Conservation (phyloP, 2,329 filamentous ascomycete species). For the Metarhizium anisopliae region DNA sequence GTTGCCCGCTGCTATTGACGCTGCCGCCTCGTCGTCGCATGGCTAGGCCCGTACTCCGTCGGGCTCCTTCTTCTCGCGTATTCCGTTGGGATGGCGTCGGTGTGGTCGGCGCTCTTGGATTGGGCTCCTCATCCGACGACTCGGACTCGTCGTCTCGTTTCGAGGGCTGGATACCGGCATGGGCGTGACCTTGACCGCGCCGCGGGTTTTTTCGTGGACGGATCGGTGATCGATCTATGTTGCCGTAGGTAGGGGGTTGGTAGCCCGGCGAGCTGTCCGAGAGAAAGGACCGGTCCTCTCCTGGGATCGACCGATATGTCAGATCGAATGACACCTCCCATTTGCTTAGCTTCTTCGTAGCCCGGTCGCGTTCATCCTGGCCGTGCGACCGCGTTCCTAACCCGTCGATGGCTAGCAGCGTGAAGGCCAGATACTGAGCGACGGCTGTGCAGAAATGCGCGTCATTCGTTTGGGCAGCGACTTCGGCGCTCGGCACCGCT, state of each 20-base stretch:
- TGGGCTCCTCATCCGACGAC: not conserved
- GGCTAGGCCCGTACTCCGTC: conserved; percentile 8
- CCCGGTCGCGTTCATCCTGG: not conserved
- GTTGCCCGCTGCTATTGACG: conserved; percentile 4
- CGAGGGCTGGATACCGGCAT: not conserved
- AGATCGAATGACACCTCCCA: conserved; percentile 17
- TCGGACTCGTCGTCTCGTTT: not conserved
- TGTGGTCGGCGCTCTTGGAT: not conserved
- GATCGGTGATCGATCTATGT: conserved; percentile 11
- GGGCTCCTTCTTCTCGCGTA: conserved; percentile 1
- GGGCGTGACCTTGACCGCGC: not conserved
- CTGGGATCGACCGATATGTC: conserved; percentile 13
- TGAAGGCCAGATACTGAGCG: conserved; percentile 19
- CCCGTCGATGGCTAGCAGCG: conserved; percentile 15
- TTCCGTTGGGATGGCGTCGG: not conserved
- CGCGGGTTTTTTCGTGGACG: not conserved
- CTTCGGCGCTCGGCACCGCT: conserved; percentile 19
- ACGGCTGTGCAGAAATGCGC: conserved; percentile 16
- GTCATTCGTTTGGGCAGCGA: conserved; percentile 12
- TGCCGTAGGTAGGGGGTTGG: conserved; percentile 11
- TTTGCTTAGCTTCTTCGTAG: not conserved
- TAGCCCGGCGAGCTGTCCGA: conserved; percentile 8
- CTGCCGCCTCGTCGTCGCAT: not conserved
- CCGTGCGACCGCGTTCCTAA: not conserved
- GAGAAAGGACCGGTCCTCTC: conserved; percentile 8